A percentile compares a stretch with the other conserved stretches of the same genome.
These are phyloP conservation scores for Aureobasidium vineae DNA, from an alignment of 2,329 filamentous ascomycete genomes.

Conservation along the genomic window DNA sequence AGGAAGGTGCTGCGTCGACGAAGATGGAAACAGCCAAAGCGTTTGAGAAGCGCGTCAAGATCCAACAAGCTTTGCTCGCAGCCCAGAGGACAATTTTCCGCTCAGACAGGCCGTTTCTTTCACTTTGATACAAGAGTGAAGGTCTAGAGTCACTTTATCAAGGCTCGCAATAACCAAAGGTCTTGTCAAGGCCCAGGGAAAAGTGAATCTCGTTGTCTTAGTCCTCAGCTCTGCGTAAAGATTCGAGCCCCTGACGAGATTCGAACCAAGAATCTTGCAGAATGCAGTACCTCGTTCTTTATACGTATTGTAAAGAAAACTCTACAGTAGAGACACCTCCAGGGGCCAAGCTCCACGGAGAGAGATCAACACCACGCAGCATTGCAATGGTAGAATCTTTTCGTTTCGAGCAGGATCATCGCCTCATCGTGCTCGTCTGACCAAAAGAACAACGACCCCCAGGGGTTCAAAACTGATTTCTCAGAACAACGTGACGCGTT, in stretches of 20 bases:
- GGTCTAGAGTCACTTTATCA: background rate
- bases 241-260: background rate
- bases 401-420: background rate
- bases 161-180: no score
- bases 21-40: background rate
- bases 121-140: background rate
- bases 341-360: background rate
- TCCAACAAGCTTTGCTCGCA: background rate
- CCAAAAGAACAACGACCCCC: background rate
- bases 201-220: background rate
- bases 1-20: background rate
- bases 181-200: background rate
- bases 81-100: background rate
- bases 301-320: background rate
- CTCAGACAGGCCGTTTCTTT: no score
- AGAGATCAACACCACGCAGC: background rate
- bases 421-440: background rate
- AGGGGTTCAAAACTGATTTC: conserved; percentile 6
- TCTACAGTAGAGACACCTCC: background rate
- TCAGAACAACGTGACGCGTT: conserved; percentile 11
- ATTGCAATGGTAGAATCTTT: background rate
- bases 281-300: no score
- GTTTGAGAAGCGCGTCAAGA: background rate
- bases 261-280: background rate
- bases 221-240: background rate